These are phyloP conservation scores for Rickenella mellea DNA, from an alignment of 768 basidiomycete species.

Conservation along the genomic window DNA sequence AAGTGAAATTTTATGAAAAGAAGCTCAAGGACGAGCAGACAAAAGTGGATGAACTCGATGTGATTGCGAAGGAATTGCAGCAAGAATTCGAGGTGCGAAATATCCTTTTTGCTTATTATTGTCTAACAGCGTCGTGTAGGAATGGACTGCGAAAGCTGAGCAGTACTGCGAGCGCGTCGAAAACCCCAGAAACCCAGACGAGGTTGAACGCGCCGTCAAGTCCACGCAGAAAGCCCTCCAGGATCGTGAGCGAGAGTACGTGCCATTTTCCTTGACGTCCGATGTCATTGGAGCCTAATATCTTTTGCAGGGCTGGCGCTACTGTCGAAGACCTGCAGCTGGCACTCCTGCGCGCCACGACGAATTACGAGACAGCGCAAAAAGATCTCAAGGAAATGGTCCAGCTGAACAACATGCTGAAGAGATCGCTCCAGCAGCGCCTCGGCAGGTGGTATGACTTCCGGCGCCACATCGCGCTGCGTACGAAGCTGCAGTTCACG, in stretches of 20 bases:
- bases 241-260: slow-evolving; percentile 55
- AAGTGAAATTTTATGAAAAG: slow-evolving; percentile 34
- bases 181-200: slow-evolving; percentile 47
- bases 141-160: slow-evolving; percentile 56
- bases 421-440: slow-evolving; percentile 54
- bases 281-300: slow-evolving; percentile 3
- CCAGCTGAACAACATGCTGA: slow-evolving; percentile 57
- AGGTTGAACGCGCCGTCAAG: slow-evolving; percentile 51
- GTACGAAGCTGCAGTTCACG: slow-evolving; percentile 76
- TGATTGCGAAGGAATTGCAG: slow-evolving; percentile 38
- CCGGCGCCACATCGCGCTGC: slow-evolving; percentile 79
- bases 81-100: slow-evolving; percentile 48
- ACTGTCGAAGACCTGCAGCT: slow-evolving; percentile 69
- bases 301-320: slow-evolving; percentile 51
- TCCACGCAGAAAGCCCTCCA: slow-evolving; percentile 56
- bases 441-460: slow-evolving; percentile 78
- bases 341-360: slow-evolving; percentile 58
- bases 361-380: slow-evolving; percentile 48
- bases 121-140: slow-evolving; percentile 21
- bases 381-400: slow-evolving; percentile 55
- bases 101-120: not conserved
- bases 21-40: slow-evolving; percentile 45
- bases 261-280: slow-evolving; percentile 3
- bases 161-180: slow-evolving; percentile 49
- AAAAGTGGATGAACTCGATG: slow-evolving; percentile 35